Base-by-base conservation (phyloP, 352 stramenopile genomes). In the Phytophthora tentaculata region DNA sequence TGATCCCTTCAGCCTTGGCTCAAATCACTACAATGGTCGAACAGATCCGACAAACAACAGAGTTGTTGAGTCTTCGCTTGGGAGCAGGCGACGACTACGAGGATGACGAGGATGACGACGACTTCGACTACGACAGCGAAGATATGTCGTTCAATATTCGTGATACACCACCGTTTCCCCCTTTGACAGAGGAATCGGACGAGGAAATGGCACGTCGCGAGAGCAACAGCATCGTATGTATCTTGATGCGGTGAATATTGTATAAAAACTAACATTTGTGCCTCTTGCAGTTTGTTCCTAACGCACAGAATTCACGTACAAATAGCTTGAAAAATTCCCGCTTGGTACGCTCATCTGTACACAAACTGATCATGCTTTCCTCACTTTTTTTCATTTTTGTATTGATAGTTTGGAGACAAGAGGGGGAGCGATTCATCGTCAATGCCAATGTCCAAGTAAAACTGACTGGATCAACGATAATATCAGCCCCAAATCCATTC, bases 21-120 rank as follows among this genome's bases (percentile, higher is more conserved):
- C 84, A 92, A 49, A 88, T 92, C 57, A 84, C 82, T 1, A 62
- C 57, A 14, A 91, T 92, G 82, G 76, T 91, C 22, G 80, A 88
- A 28, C 77, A 94, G 59, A 90, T 94, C 43, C 84, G 89, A 22
- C 80, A 77, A 29, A 90, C 80, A 5, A 92, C 82, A 1, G 76
- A 90, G 45, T 53, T 79, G 10, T 56, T 92, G 24, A 88, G 75
- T 67, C 71, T 79, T 29, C 76, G 74, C 41, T 61, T 89, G 14
- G 60, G 60, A n/a, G 19, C 37, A 16, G 41, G 13, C 20, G 69
- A 90, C 12, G 64, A 67, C 5, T 75, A 77, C 17, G 79, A 79
- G 2, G 76, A 88, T 14, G 77, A 88, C 2, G 74, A 88, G 39
- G 81, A 84, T 5, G 57, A 79, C n/a, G 76, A 87, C 23, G 61